Base-by-base conservation (phyloP, 345 rosid species). In the Citrus reticulata region DNA sequence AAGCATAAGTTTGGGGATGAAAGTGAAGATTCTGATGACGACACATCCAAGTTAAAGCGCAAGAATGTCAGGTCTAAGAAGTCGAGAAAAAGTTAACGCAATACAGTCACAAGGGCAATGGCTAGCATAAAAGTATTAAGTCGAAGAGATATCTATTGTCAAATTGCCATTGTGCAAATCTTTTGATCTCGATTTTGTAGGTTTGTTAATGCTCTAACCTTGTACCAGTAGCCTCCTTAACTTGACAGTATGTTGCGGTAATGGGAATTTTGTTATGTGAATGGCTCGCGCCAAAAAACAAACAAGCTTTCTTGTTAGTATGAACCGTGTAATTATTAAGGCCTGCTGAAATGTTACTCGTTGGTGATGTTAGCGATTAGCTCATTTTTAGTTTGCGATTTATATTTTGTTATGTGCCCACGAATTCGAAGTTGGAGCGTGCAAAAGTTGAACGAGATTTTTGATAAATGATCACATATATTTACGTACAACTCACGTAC, bases 1-100 rank as follows among this genome's bases (percentile, higher is more conserved):
- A 88, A 86, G 68, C 81, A 85, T 68, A 90, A 85, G 78, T 82
- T 60, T 0, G 78, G 80, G 46, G 83, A 80, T 51, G 83, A 81
- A 9, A 86, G 88, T 20, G 89, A 85, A 17, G 97, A 90, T 55
- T 89, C 90, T 2, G 93, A 91, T 4, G 89, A 90, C 29, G 95
- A 80, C 27, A 77, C 70, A 69, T 88, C 65, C 70, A 78, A 76
- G 79, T 78, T 86, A 13, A 92, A 87, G 82, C 90, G 92, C 67
- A 92, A 91, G 86, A 87, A 81, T 73, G 37, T 73, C 4, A 89
- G 89, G 83, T 27, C 72, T n/a, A 86, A 77, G 74, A 88, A 87
- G 60, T 29, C 81, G 17, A 46, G 66, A 79, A 70, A 16, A 83
- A 85, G 85, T 65, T 89, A 72, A 81, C 79, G 29, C 69, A 29